phyloP scores from a whole-genome alignment of 2,329 filamentous ascomycete species.

The Aspergillus floridensis region DNA sequence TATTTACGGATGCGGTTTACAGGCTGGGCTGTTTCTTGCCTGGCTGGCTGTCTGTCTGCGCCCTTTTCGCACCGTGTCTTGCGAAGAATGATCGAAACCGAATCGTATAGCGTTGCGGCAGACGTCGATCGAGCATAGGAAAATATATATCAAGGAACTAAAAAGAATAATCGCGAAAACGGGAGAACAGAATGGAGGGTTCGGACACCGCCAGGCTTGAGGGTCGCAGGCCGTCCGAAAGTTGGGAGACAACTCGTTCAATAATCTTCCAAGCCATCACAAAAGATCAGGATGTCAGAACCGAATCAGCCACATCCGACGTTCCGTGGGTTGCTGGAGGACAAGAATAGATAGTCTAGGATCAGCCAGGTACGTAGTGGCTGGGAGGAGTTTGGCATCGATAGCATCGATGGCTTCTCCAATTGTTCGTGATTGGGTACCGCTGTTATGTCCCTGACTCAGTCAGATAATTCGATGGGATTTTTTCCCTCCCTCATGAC shows the following conservation, averaged over 20 bases:
- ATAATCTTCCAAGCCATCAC: neutral
- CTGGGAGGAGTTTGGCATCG: neutral
- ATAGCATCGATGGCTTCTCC: slow-evolving; percentile 5
- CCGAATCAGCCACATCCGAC: slow-evolving; percentile 1
- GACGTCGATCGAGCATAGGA: neutral
- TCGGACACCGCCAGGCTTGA: neutral
- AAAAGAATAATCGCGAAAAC: neutral
- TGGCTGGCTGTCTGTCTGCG: neutral
- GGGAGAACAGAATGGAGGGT: neutral
- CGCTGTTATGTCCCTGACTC: slow-evolving; percentile 3
- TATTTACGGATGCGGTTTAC: neutral
- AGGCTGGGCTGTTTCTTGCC: neutral
- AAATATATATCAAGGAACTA: neutral
- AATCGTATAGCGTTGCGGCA: neutral
- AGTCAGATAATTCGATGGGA: neutral
- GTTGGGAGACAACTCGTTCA: neutral
- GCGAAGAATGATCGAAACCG: neutral
- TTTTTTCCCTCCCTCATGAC: neutral
- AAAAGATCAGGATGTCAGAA: slow-evolving; percentile 1
- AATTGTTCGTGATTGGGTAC: slow-evolving; percentile 8
- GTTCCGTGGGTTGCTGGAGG: neutral
- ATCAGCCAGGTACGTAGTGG: neutral
- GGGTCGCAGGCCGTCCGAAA: no score
- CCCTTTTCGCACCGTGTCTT: neutral
- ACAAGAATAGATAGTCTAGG: neutral